A percentile compares a stretch with the other conserved stretches of the same genome.
phyloP scores from a whole-genome alignment of 2,329 filamentous ascomycete genomes.

The Cladophialophora immunda region DNA sequence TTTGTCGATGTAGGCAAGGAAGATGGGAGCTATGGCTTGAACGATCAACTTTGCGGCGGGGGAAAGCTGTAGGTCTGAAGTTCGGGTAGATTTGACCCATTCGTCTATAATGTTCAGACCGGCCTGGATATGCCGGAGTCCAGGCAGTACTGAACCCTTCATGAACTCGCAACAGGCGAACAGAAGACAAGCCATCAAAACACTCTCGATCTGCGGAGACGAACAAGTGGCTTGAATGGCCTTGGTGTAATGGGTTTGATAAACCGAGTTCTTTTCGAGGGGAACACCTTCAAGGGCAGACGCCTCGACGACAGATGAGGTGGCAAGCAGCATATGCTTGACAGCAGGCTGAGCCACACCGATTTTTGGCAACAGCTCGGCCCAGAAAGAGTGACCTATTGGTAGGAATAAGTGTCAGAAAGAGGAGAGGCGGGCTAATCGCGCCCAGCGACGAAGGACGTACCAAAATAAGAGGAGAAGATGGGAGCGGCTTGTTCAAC shows the following conservation, averaged over 20 bases:
- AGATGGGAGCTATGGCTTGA: constrained; percentile 28
- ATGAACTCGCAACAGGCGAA: constrained; percentile 37
- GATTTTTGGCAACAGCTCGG: constrained; percentile 32
- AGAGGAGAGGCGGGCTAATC: neutral
- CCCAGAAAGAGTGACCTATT: constrained; percentile 34
- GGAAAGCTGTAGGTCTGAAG: constrained; percentile 10
- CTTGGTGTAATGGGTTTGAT: constrained; percentile 34
- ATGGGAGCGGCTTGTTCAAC: constrained; percentile 32
- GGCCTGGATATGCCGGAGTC: constrained; percentile 28
- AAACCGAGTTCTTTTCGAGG: constrained; percentile 29
- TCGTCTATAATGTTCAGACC: constrained; percentile 35
- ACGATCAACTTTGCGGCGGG: constrained; percentile 24
- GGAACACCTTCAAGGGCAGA: constrained; percentile 22
- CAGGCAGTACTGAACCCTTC: constrained; percentile 22
- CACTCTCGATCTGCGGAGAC: constrained; percentile 32
- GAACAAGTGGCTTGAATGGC: constrained; percentile 31
- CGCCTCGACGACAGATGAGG: constrained; percentile 28
- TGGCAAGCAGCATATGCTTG: constrained; percentile 33
- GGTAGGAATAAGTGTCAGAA: constrained; percentile 9
- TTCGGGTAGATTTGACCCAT: constrained; percentile 24
- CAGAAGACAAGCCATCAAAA: constrained; percentile 33
- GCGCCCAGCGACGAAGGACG: neutral
- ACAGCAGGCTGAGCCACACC: constrained; percentile 29
- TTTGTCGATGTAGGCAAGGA: constrained; percentile 33
- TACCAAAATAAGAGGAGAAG: constrained; percentile 36